phyloP scores from a whole-genome alignment of 2,329 filamentous ascomycete species.

The Pseudocercospora pini-densiflorae region DNA sequence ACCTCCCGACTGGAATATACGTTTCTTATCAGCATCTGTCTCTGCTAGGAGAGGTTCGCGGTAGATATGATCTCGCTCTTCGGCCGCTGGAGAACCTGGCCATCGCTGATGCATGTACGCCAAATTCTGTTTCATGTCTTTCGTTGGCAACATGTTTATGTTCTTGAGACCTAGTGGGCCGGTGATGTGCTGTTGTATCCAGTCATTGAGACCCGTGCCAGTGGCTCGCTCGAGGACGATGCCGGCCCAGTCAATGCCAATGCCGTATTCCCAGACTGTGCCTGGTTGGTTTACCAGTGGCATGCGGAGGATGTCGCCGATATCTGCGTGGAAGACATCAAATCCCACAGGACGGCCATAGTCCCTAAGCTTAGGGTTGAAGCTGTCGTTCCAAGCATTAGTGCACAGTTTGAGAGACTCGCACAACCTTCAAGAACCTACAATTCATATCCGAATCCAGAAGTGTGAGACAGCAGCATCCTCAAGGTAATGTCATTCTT shows the following conservation, averaged over 20 bases:
- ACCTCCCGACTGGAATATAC: constrained; percentile 64
- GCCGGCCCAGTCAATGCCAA: constrained; percentile 56
- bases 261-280: constrained; percentile 62
- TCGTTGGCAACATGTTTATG: constrained; percentile 62
- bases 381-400: constrained; percentile 28
- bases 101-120: constrained; percentile 62
- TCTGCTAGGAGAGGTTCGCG: constrained; percentile 53
- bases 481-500: constrained; percentile 55
- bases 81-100: constrained; percentile 38
- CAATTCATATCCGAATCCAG: constrained; percentile 57
- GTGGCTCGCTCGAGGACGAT: constrained; percentile 53
- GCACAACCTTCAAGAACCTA: constrained; percentile 15
- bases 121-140: constrained; percentile 59
- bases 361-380: constrained; percentile 49
- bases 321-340: constrained; percentile 62
- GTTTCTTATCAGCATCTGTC: constrained; percentile 49
- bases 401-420: too few relatives aligned
- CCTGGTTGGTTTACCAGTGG: constrained; percentile 70
- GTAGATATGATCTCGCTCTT: constrained; percentile 56
- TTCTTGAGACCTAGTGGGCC: constrained; percentile 52
- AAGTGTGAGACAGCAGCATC: constrained; percentile 57
- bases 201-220: constrained; percentile 49
- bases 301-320: constrained; percentile 51
- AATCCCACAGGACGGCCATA: constrained; percentile 54
- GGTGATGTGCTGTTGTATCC: constrained; percentile 54